These are phyloP conservation scores for Hirsutella rhossiliensis DNA, from an alignment of 2,329 filamentous ascomycete genomes.

Conservation along the genomic window DNA sequence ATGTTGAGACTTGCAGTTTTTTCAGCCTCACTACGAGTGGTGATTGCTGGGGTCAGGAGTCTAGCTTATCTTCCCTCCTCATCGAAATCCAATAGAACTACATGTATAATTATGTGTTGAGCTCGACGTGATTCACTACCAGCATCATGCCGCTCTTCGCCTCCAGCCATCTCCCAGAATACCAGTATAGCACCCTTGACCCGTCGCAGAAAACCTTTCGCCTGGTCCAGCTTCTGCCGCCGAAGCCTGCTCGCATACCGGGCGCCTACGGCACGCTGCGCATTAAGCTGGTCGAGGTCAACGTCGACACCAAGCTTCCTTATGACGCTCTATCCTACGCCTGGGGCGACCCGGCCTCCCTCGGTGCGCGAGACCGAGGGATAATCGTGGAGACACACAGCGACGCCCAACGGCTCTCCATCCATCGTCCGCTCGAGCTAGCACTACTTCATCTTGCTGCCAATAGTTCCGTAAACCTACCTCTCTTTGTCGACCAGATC, in stretches of 20 bases:
- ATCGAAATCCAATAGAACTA: too few species aligned
- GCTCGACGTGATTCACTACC: too few species aligned
- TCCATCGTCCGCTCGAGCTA: conserved; percentile 16
- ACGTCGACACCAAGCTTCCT: conserved; percentile 5
- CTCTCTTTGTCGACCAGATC: conserved; percentile 19
- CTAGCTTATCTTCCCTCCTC: too few species aligned
- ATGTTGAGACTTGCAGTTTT: too few species aligned
- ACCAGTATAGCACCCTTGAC: conserved; percentile 5
- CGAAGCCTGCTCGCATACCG: conserved; percentile 7
- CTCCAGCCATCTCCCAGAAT: not conserved
- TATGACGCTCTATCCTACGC: conserved; percentile 20
- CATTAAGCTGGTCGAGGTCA: conserved; percentile 13
- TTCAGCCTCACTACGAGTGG: too few species aligned
- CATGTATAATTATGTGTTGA: too few species aligned
- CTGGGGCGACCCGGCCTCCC: conserved; percentile 10
- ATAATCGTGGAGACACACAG: conserved; percentile 10
- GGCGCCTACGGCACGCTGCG: conserved; percentile 11
- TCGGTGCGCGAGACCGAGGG: conserved; percentile 8
- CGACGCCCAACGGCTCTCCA: conserved; percentile 6
- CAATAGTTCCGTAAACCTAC: conserved; percentile 2
- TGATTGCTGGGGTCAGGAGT: too few species aligned
- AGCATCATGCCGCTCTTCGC: conserved; percentile 2
- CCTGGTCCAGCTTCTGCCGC: conserved; percentile 11
- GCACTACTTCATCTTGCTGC: conserved; percentile 12
- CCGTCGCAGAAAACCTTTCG: conserved; percentile 9